These are phyloP conservation scores for Pichia cabralensis DNA, from an alignment of 805 yeast species.

Conservation along the genomic window DNA sequence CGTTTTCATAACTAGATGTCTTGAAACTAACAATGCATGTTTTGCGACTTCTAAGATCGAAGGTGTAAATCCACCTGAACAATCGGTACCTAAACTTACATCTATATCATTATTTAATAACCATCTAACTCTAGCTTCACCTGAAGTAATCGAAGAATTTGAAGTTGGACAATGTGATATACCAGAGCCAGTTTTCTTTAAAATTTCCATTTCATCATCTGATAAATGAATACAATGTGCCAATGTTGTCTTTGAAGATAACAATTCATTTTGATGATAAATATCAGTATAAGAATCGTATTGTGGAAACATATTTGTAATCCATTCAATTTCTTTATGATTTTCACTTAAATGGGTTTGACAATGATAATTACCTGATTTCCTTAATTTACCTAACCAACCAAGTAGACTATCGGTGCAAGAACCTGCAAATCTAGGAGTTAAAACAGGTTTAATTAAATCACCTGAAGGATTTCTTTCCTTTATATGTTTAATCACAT, in stretches of 20 bases:
- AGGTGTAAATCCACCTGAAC: constrained; percentile 68
- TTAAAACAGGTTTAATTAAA: constrained; percentile 60
- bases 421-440: constrained; percentile 91
- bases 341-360: constrained; percentile 94
- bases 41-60: constrained; percentile 56
- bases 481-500: constrained; percentile 47
- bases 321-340: constrained; percentile 63
- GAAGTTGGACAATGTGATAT: constrained; percentile 92
- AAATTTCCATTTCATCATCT: constrained; percentile 50
- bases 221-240: constrained; percentile 84
- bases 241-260: constrained; percentile 59
- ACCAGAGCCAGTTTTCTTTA: constrained; percentile 51
- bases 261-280: constrained; percentile 52
- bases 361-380: constrained; percentile 44
- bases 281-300: constrained; percentile 64
- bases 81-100: constrained; percentile 75
- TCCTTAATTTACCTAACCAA: constrained; percentile 53
- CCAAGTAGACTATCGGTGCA: constrained; percentile 57
- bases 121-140: constrained; percentile 76
- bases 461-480: constrained; percentile 43
- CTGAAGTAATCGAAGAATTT: constrained; percentile 79
- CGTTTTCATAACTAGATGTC: constrained; percentile 55
- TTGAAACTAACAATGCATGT: constrained; percentile 62
- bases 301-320: constrained; percentile 61
- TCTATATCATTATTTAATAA: constrained; percentile 55